A percentile compares a stretch with the other conserved stretches of the same genome.
Evolutionary conservation across 176 grass and related monocot species (phyloP).

Genomic region (Oryza meyeriana): DNA sequence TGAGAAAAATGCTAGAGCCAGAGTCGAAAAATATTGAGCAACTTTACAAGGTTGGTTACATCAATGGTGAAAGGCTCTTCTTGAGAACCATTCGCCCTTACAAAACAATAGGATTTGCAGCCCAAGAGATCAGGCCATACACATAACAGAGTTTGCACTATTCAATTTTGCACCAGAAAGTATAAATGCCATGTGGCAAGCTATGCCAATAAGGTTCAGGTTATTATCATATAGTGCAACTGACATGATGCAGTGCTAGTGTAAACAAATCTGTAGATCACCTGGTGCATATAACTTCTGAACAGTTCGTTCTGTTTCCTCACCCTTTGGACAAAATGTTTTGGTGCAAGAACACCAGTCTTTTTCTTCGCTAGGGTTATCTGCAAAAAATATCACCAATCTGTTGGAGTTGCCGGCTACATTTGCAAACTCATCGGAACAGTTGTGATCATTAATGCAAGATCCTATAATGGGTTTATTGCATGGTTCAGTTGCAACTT

Average conservation of each 20-base stretch:
- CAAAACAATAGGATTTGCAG: neutral
- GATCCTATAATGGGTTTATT: neutral
- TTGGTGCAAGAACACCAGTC: slow-evolving; percentile 88
- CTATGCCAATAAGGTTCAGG: slow-evolving; percentile 10
- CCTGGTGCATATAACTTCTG: slow-evolving; percentile 88
- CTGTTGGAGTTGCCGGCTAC: neutral
- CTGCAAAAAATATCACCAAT: slow-evolving; percentile 33
- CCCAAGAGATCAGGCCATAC: slow-evolving; percentile 1
- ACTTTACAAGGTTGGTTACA: neutral
- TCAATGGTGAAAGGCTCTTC: slow-evolving; percentile 12
- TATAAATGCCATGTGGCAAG: neutral
- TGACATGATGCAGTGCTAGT: neutral
- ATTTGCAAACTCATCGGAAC: neutral
- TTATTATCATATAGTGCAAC: slow-evolving; percentile 16
- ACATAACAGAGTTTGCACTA: slow-evolving; percentile 7
- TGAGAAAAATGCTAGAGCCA: neutral
- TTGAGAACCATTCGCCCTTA: neutral
- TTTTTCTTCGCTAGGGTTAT: slow-evolving; percentile 91
- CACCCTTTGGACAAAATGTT: slow-evolving; percentile 83
- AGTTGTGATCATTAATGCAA: neutral
- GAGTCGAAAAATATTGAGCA: neutral
- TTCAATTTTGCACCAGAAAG: slow-evolving; percentile 11
- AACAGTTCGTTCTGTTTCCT: slow-evolving; percentile 93
- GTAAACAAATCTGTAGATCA: slow-evolving; percentile 38
- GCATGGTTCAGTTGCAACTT: slow-evolving; percentile 12